phyloP scores from a whole-genome alignment of 148 eudicot species.

The Suaeda aralocaspica region DNA sequence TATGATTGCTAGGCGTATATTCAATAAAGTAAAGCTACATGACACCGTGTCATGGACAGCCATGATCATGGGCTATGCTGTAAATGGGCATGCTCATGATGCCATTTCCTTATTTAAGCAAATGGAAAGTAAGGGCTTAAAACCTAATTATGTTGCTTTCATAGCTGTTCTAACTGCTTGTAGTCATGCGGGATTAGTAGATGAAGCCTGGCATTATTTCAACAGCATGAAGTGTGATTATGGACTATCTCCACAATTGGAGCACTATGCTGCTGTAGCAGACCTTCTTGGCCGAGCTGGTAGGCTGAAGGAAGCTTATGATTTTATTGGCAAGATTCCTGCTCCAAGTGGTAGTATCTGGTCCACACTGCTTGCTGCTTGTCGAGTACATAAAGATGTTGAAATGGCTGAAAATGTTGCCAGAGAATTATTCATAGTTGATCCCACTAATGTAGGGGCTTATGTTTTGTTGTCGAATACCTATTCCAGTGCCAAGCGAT shows the following conservation, averaged over 20 bases:
- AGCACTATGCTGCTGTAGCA: slow-evolving; percentile 67
- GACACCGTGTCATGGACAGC: slow-evolving; percentile 81
- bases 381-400: slow-evolving; percentile 58
- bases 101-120: slow-evolving; percentile 50
- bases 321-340: slow-evolving; percentile 43
- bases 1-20: slow-evolving; percentile 52
- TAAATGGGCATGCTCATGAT: slow-evolving; percentile 58
- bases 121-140: slow-evolving; percentile 53
- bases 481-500: slow-evolving; percentile 58
- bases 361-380: slow-evolving; percentile 62
- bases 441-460: slow-evolving; percentile 47
- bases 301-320: slow-evolving; percentile 63
- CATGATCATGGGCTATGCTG: slow-evolving; percentile 82
- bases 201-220: slow-evolving; percentile 52
- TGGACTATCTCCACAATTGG: slow-evolving; percentile 48
- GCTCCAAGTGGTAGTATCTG: slow-evolving; percentile 45
- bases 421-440: slow-evolving; percentile 37
- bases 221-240: slow-evolving; percentile 43
- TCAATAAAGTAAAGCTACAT: slow-evolving; percentile 46
- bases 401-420: slow-evolving; percentile 75
- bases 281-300: slow-evolving; percentile 88
- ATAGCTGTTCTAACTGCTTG: slow-evolving; percentile 78
- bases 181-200: slow-evolving; percentile 64
- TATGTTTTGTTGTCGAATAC: slow-evolving; percentile 54
- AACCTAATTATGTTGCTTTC: slow-evolving; percentile 55